Conservation (phyloP, 1,284 basidiomycete species). For the Trichosporon inkin region DNA sequence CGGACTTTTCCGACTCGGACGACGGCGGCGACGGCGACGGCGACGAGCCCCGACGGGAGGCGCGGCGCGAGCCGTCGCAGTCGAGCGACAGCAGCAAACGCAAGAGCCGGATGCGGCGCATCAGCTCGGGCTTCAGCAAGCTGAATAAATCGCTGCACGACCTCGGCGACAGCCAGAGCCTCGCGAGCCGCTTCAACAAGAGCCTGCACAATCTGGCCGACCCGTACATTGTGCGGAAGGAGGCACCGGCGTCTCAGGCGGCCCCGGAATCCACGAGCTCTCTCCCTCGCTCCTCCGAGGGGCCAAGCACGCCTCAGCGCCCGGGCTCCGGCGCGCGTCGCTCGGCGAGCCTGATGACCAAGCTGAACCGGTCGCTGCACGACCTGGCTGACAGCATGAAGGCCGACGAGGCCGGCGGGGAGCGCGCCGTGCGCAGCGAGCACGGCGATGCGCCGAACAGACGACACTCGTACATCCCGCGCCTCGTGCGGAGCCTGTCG, state of each 20-base stretch:
- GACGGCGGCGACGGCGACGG: neutral
- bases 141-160: neutral
- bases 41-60: neutral
- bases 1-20: neutral
- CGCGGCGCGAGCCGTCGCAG: neutral
- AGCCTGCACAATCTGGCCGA: conserved; percentile 4
- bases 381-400: neutral
- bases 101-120: neutral
- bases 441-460: neutral
- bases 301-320: no score
- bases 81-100: neutral
- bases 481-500: neutral
- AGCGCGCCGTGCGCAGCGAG: neutral
- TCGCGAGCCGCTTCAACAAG: neutral
- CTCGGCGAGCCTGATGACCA: neutral
- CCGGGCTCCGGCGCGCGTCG: neutral
- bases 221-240: neutral
- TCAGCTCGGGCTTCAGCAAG: neutral
- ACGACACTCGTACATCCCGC: neutral
- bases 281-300: neutral
- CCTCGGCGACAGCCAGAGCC: neutral
- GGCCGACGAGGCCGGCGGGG: neutral
- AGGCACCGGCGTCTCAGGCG: neutral
- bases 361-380: conserved; percentile 1
- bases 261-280: neutral